Percentiles rank a stretch among this genome's conserved stretches.
Conservation (phyloP, 1,284 basidiomycete species). For the Wallemia ichthyophaga region DNA sequence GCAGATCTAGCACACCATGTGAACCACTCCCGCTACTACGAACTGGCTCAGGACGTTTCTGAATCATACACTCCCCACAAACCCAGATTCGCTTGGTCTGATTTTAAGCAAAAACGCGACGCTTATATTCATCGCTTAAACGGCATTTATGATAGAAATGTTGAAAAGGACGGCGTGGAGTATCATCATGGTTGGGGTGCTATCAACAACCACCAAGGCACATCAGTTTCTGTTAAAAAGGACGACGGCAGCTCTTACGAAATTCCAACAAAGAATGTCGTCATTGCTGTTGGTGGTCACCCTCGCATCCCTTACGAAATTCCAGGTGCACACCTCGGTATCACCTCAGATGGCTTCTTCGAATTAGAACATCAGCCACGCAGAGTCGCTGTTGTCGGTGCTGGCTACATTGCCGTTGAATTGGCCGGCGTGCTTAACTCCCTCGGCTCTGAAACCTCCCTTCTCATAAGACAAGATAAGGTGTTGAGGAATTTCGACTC, state of each 20-base stretch:
- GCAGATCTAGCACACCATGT: conserved; percentile 71
- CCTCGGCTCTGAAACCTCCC: conserved; percentile 62
- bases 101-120: conserved; percentile 79
- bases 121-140: conserved; percentile 77
- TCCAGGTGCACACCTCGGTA: conserved; percentile 67
- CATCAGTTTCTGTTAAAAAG: conserved; percentile 33
- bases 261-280: conserved; percentile 41
- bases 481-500: conserved; percentile 85
- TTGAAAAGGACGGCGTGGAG: conserved; percentile 64
- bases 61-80: conserved; percentile 19
- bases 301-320: conserved; percentile 62
- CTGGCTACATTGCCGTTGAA: conserved; percentile 92
- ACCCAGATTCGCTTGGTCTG: conserved; percentile 55
- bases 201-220: conserved; percentile 20
- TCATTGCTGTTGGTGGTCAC: conserved; percentile 58
- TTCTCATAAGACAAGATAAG: conserved; percentile 63
- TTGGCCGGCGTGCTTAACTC: conserved; percentile 65
- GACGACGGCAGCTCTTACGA: conserved; percentile 33
- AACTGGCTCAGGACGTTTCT: conserved; percentile 25
- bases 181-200: conserved; percentile 51
- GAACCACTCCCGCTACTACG: conserved; percentile 39
- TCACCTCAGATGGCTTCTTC: conserved; percentile 89
- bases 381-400: conserved; percentile 75
- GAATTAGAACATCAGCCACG: conserved; percentile 66
- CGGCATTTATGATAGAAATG: conserved; percentile 69